Evolutionary conservation across 208 protist genomes (phyloP).

Genomic region (Leishmania guyanensis): DNA sequence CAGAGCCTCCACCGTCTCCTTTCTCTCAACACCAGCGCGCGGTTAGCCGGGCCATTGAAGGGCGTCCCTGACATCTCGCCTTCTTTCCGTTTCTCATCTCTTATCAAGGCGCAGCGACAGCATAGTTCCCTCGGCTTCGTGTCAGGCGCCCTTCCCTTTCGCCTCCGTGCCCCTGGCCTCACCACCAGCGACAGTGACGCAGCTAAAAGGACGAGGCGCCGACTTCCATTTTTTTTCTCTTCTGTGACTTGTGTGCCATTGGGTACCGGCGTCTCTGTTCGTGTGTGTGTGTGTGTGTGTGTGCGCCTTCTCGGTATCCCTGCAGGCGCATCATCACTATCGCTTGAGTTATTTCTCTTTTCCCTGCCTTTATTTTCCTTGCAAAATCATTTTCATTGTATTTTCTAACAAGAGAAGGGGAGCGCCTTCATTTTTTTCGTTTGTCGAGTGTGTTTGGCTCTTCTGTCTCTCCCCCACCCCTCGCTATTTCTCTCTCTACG

Average conservation of each 20-base stretch:
- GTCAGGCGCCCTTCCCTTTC: not conserved
- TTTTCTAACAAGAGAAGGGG: not conserved
- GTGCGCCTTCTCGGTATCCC: not conserved
- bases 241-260: too few relatives aligned
- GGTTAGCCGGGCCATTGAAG: not conserved
- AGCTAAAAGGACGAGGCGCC: not conserved
- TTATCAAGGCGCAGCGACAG: not conserved
- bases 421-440: not conserved
- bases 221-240: not conserved
- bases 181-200: not conserved
- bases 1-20: not conserved
- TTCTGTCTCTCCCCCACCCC: not conserved
- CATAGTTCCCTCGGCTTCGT: not conserved
- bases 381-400: not conserved
- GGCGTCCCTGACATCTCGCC: not conserved
- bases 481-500: not conserved
- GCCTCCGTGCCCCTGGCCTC: not conserved
- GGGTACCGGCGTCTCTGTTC: too few relatives aligned
- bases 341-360: not conserved
- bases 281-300: not conserved
- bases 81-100: not conserved
- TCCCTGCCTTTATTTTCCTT: too few relatives aligned
- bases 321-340: not conserved
- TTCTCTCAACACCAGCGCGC: not conserved
- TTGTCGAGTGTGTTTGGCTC: not conserved